Percentiles rank a stretch among this genome's conserved stretches.
phyloP scores from a whole-genome alignment of 176 grass and related monocot genomes.

The Metroxylon sagu region DNA sequence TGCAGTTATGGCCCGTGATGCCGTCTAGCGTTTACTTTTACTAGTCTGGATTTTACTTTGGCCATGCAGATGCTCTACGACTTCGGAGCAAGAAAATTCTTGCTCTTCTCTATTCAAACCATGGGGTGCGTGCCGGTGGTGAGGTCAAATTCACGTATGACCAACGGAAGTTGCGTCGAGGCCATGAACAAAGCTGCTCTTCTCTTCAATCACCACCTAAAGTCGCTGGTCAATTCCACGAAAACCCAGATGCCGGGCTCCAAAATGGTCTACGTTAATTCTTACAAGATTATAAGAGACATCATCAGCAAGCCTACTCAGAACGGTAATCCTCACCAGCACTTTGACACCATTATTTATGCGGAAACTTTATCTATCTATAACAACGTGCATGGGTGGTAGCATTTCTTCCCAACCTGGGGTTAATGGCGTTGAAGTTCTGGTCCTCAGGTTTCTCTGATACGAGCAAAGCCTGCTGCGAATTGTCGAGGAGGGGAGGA shows the following conservation, averaged over 20 bases:
- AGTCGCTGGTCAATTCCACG: constrained; percentile 8
- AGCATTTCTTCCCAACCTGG: too few relatives aligned
- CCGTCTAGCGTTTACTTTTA: too few relatives aligned
- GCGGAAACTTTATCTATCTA: too few relatives aligned
- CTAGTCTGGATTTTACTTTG: neutral
- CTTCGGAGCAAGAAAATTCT: constrained; percentile 52
- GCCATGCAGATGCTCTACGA: constrained; percentile 33
- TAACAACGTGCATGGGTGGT: too few relatives aligned
- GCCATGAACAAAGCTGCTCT: constrained; percentile 40
- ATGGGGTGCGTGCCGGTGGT: constrained; percentile 47
- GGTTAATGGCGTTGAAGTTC: too few relatives aligned
- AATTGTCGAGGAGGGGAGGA: constrained; percentile 9
- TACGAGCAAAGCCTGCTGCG: constrained; percentile 35
- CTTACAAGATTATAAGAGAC: constrained; percentile 44
- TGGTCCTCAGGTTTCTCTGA: constrained; percentile 22
- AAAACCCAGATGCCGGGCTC: constrained; percentile 30
- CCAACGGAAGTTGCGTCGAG: constrained; percentile 22
- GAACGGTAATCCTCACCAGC: constrained; percentile 17
- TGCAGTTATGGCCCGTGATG: too few relatives aligned
- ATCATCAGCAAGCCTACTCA: constrained; percentile 22
- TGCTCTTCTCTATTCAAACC: constrained; percentile 55
- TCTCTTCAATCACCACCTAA: constrained; percentile 42
- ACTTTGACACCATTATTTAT: too few relatives aligned
- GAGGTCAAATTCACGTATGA: constrained; percentile 19
- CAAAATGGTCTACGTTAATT: constrained; percentile 27